Evolutionary conservation across 192 early-diverging fungal species (phyloP).

Genomic region (Radiomyces spectabilis): DNA sequence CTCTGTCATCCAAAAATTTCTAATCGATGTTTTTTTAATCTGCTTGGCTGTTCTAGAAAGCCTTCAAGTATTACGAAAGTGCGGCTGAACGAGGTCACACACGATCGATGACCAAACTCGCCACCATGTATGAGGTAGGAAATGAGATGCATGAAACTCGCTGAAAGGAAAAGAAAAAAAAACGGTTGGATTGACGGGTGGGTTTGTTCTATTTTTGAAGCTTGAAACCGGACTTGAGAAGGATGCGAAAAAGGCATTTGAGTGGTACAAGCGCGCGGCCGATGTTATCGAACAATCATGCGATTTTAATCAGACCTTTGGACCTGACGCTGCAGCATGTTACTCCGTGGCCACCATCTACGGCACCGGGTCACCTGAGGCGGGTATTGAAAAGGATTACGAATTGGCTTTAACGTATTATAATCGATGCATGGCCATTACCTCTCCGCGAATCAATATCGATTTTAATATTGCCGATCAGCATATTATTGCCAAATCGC

Average conservation of each 20-base stretch:
- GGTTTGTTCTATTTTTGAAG: not conserved
- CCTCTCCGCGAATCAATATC: slow-evolving; percentile 23
- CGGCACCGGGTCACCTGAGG: slow-evolving; percentile 21
- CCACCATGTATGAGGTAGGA: slow-evolving; percentile 29
- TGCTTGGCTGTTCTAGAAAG: slow-evolving; percentile 1
- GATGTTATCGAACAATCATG: slow-evolving; percentile 8
- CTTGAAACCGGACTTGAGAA: slow-evolving; percentile 2
- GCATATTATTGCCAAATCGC: not conserved
- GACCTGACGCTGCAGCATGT: slow-evolving; percentile 27
- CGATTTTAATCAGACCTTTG: slow-evolving; percentile 3
- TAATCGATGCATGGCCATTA: slow-evolving; percentile 26
- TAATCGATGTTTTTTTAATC: not conserved
- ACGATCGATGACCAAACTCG: slow-evolving; percentile 26
- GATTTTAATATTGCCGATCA: slow-evolving; percentile 13
- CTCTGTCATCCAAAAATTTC: not conserved
- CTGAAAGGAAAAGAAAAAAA: not conserved
- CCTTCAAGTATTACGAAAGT: slow-evolving; percentile 16
- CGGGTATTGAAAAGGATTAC: slow-evolving; percentile 23
- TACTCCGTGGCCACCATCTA: slow-evolving; percentile 29
- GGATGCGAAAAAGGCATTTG: slow-evolving; percentile 22
- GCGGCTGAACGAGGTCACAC: slow-evolving; percentile 26
- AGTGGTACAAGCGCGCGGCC: slow-evolving; percentile 28
- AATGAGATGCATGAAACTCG: too few species aligned
- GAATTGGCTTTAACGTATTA: slow-evolving; percentile 20
- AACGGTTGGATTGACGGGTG: not conserved